Evolutionary conservation across 805 yeast species (phyloP), one percentile per base, ranked within the genome.

Genomic region (Clavispora santaluciae): DNA sequence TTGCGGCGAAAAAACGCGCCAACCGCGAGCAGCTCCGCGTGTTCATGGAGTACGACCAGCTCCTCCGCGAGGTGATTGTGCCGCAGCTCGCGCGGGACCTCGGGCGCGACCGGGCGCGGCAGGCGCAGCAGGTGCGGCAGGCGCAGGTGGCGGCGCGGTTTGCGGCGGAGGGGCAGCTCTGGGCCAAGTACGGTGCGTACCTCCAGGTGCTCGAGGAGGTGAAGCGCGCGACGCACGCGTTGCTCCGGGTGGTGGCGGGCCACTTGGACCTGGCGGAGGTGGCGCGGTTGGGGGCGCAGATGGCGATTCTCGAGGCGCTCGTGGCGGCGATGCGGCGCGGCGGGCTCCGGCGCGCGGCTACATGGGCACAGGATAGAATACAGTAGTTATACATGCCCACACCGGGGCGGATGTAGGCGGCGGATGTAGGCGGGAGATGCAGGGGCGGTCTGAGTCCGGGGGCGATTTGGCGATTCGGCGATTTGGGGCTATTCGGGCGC

Each of bases 11-110:
- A 18, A 38, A 22, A 9, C 34, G 26, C n/a, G 54, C 48, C 22
- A 68, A 66, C 42, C 20, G 40, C 17, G 50, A 63, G 23, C 44
- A 64, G 6, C 40, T 50, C 12, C 37, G 44, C 23, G 43, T 64
- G 0, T 43, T 61, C 11, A 41, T 50, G 16, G 55, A 55, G 17
- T 68, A 66, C 49, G 70, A 66, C 38, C 38, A 34, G 17, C 54
- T 63, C n/a, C 50, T 66, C 3, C 41, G 54, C 2, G 51, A 46
- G 11, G 51, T 50, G 16, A 44, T 67, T 8, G 34, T 65, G 8
- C 72, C 72, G 1, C 40, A 44, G 22, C 48, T 67, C 17, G 45
- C 67, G 12, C 35, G 39, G 15, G 64, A 61, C 22, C 38, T 48
- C 18, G 39, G 39, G 15, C 18, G 13, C 13, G 41, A 38, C 15